Base-by-base conservation (phyloP, 2,329 filamentous ascomycete genomes). In the Fusarium pseudonygamai region DNA sequence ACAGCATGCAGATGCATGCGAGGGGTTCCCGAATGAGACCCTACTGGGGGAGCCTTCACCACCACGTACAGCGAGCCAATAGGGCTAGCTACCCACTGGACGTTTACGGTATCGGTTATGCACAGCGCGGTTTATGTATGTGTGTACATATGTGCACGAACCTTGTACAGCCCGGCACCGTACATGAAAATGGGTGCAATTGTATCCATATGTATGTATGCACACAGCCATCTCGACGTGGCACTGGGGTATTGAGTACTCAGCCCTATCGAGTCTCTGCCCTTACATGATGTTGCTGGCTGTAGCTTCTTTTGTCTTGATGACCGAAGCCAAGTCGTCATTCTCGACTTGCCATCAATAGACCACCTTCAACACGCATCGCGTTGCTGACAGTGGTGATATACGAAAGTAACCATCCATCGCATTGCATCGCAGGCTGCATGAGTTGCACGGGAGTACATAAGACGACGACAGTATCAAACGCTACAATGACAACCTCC, bases 201-300 rank as follows among this genome's bases (percentile, higher is more conserved):
- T 46, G 43, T n/a, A 60, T 39, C 11, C 20, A 9, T 18, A 37
- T 68, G 62, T n/a, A 60, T 71, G 62, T n/a, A 60, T 71, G 64
- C 75, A 76, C 69, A 65, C 69, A 63, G 71, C 75, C 68, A 68
- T 68, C 61, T 55, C 63, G 74, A 75, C 70, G 74, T 77, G 75
- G 72, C 75, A 77, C 64, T 53, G 43, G 67, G 65, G 61, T 72
- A 47, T 67, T 39, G 28, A 46, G 43, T 73, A 73, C 72, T 77
- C 75, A 78, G 75, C 75, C 75, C 75, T 77, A 77, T 76, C 70
- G 61, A 64, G 58, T 58, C 58, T 57, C 39, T 61, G 34, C 70
- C 70, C 71, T 58, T 28, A 59, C 62, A 69, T 50, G 32, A 37
- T 59, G 43, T 60, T 65, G 49, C 36, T 65, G 39, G 52, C 16